Base-by-base conservation (phyloP, 768 basidiomycete species). In the Termitomyces titanicus region DNA sequence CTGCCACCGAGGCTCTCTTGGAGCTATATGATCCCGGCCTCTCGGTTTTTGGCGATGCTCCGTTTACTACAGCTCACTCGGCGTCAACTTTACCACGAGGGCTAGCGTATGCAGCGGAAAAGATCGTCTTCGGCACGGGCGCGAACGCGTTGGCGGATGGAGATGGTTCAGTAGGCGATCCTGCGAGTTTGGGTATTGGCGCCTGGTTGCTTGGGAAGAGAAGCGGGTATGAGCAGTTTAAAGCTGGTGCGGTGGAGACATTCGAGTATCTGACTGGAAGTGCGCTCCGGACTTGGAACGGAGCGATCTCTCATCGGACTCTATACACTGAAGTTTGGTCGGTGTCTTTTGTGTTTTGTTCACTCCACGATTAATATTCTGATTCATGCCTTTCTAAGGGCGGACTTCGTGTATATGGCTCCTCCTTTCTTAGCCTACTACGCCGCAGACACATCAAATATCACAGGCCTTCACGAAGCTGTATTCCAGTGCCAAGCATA, bases 391-490 rank as follows among this genome's bases (percentile, higher is more conserved):
- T 42, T 54, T 34, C 29, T 6, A 51, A 80, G 79, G 80, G 72
- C 79, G n/a, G 80, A 82, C 61, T 83, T 79, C 48, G 64, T 79
- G 3, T 82, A 78, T 64, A 82, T 82, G 82, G 79, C 68, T 0
- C 80, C 80, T 2, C 78, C 81, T 3, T 84, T 82, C 63, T 67
- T 84, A 29, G 82, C 84, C 2, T 83, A 82, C 63, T 80, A 74
- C 54, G 83, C 78, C 12, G 78, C 70, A 56, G 68, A 63, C 34
- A 70, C 58, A 24, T 33, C 39, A 55, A 72, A 72, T 57, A 49
- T 50, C 51, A 60, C 67, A 0, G 60, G 81, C 1, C 59, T 85
- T 35, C 65, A 69, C 18, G 65, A 69, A 15, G 74, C 81, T 0
- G 81, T 81, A 58, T 64, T 69, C 27, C 84, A 85, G 58, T 74